phyloP scores from a whole-genome alignment of 306 rosid species.

The Fragaria vesca region DNA sequence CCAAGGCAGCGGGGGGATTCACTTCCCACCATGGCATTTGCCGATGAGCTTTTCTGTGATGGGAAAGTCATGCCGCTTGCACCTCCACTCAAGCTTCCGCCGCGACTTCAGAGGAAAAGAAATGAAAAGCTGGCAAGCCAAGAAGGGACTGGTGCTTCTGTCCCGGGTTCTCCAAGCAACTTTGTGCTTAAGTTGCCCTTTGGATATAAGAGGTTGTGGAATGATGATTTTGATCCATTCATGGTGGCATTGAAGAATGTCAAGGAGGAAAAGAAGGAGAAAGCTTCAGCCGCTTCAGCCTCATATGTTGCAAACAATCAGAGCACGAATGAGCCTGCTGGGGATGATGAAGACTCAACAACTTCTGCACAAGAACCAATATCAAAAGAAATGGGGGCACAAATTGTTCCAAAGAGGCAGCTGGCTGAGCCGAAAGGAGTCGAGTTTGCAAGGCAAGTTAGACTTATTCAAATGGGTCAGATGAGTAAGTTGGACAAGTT shows the following conservation, averaged over 20 bases:
- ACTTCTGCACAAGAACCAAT: neutral
- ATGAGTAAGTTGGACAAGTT: slow-evolving; percentile 9
- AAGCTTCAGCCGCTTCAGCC: slow-evolving; percentile 4
- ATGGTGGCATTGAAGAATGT: slow-evolving; percentile 64
- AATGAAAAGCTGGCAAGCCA: slow-evolving; percentile 11
- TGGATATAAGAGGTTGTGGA: slow-evolving; percentile 42
- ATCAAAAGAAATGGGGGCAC: neutral
- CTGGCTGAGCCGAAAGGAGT: slow-evolving; percentile 55
- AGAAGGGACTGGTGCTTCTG: slow-evolving; percentile 19
- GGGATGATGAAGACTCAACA: neutral
- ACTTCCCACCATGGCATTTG: slow-evolving; percentile 67
- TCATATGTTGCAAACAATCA: neutral
- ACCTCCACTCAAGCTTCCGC: slow-evolving; percentile 81
- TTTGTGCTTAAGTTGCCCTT: slow-evolving; percentile 39
- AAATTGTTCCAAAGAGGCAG: slow-evolving; percentile 13
- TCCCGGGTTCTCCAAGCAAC: slow-evolving; percentile 44
- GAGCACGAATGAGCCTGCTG: neutral
- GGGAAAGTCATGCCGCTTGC: slow-evolving; percentile 70
- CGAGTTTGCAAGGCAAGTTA: slow-evolving; percentile 42
- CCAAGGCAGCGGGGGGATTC: slow-evolving; percentile 22
- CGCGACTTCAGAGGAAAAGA: slow-evolving; percentile 45
- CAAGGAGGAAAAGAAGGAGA: slow-evolving; percentile 43
- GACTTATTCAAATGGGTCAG: slow-evolving; percentile 31
- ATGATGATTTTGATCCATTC: slow-evolving; percentile 89
- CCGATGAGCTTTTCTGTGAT: slow-evolving; percentile 74